Conservation (phyloP, 164 flowering plant genomes). For the Vitis amurensis region DNA sequence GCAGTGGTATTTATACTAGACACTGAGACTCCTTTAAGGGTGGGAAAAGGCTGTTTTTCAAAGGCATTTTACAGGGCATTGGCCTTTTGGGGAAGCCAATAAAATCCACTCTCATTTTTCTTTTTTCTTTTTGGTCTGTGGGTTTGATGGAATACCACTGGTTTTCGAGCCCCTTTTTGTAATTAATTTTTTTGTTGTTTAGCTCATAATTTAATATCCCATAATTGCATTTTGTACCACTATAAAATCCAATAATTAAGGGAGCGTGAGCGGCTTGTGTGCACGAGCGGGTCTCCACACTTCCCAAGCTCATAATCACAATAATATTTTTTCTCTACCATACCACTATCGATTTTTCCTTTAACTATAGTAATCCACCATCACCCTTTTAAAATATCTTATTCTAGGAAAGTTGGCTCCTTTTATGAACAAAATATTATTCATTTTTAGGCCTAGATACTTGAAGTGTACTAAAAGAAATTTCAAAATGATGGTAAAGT, state of each 20-base stretch:
- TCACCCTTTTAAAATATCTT: too few species aligned
- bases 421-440: too few species aligned
- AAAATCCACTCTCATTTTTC: neutral
- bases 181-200: conserved; percentile 18
- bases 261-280: conserved; percentile 44
- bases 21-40: conserved; percentile 20
- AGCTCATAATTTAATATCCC: conserved; percentile 4
- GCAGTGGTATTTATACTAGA: conserved; percentile 34
- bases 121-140: neutral
- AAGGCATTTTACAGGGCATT: conserved; percentile 21
- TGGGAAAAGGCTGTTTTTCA: conserved; percentile 25
- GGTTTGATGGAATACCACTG: conserved; percentile 21
- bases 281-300: conserved; percentile 58
- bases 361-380: too few species aligned
- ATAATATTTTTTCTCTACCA: neutral
- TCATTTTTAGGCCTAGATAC: too few species aligned
- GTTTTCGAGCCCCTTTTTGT: conserved; percentile 15
- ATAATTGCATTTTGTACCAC: neutral
- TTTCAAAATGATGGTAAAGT: too few species aligned
- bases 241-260: conserved; percentile 16
- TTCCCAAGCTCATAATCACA: conserved; percentile 28
- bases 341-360: too few species aligned
- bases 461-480: too few species aligned
- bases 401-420: too few species aligned
- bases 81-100: conserved; percentile 12